Percentiles rank a stretch among this genome's conserved stretches.
Evolutionary conservation across 75 land plant genomes (phyloP).

Genomic region (Azolla pinnata): DNA sequence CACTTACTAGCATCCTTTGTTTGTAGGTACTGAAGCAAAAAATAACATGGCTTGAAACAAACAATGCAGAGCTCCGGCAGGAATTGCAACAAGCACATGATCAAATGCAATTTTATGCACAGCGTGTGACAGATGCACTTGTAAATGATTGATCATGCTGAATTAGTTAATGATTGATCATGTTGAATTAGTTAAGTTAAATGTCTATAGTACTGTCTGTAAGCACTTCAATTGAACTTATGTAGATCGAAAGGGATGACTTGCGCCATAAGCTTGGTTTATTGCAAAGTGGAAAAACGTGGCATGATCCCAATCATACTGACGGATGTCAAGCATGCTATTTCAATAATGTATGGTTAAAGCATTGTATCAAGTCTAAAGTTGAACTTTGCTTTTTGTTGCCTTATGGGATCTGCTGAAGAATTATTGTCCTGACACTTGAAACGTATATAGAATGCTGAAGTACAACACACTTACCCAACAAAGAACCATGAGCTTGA

Average conservation of each 20-base stretch:
- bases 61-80: constrained; percentile 54
- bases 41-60: constrained; percentile 67
- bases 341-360: not conserved
- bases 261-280: constrained; percentile 24
- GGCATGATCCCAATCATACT: constrained; percentile 15
- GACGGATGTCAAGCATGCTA: constrained; percentile 18
- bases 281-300: constrained; percentile 22
- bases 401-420: not conserved
- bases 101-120: constrained; percentile 37
- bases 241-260: constrained; percentile 28
- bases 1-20: no score
- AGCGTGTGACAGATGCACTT: constrained; percentile 70
- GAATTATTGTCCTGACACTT: not conserved
- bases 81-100: constrained; percentile 50
- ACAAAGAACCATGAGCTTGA: not conserved
- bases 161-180: no score
- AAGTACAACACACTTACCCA: not conserved
- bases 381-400: not conserved
- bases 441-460: not conserved
- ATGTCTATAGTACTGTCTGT: no score
- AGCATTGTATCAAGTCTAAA: not conserved
- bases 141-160: no score
- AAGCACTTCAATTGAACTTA: no score
- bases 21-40: constrained; percentile 71
- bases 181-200: no score